Evolutionary conservation across 2,329 filamentous ascomycete species (phyloP).

Genomic region (Colletotrichum salicis): DNA sequence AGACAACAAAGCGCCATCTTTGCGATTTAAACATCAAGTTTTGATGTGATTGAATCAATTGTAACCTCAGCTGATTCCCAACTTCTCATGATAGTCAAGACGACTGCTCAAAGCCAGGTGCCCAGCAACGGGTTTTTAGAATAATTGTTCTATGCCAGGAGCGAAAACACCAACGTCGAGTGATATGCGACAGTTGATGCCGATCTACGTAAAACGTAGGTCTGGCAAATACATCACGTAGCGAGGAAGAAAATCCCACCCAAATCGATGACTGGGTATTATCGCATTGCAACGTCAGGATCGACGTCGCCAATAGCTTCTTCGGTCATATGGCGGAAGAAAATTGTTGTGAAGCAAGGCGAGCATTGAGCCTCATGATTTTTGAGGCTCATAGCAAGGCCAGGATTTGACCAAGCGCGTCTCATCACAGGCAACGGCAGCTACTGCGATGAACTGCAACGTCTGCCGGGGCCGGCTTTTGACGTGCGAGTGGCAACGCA

Average conservation of each 20-base stretch:
- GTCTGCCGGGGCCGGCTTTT: not conserved
- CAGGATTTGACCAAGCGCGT: not conserved
- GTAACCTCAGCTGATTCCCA: constrained; percentile 39
- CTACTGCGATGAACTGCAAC: not conserved
- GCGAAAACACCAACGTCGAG: constrained; percentile 35
- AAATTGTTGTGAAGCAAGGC: not conserved
- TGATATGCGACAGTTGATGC: constrained; percentile 24
- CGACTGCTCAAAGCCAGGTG: constrained; percentile 38
- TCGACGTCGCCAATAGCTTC: too few relatives aligned
- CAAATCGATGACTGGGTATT: not conserved
- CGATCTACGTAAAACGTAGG: constrained; percentile 34
- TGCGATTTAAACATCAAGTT: too few relatives aligned
- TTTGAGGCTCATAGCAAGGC: not conserved
- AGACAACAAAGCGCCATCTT: too few relatives aligned
- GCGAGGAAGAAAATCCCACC: not conserved
- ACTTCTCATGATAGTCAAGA: constrained; percentile 38
- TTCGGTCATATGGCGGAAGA: too few relatives aligned
- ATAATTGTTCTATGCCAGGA: constrained; percentile 36
- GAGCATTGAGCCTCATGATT: not conserved
- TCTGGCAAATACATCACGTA: constrained; percentile 23
- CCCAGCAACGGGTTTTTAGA: constrained; percentile 36
- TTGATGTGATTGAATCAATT: not conserved
- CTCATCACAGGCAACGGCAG: not conserved
- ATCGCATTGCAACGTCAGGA: too few relatives aligned
- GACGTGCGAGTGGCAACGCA: not conserved